Evolutionary conservation across 2,329 filamentous ascomycete species (phyloP), one percentile per base, ranked within the genome.

Genomic region (Colletotrichum sp.): DNA sequence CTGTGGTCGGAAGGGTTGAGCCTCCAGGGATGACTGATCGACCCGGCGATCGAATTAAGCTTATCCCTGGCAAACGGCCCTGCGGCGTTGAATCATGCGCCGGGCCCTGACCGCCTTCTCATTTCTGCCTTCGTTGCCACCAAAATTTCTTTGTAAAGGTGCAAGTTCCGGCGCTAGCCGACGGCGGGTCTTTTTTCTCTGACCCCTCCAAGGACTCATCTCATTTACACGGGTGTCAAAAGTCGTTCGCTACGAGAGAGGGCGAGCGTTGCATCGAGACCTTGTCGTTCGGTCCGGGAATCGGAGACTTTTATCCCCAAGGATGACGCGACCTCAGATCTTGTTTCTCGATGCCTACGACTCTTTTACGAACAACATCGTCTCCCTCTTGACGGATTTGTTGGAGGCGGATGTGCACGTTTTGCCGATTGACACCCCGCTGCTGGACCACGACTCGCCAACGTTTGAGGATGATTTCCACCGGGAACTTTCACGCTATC

Each of bases 291-390:
- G 59, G 29, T 15, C 19, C 22, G 27, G 59, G 66, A 59, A 65
- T 32, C n/a, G 36, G 27, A 19, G 55, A 65, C 6, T 57, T 69
- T 39, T 64, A 25, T 12, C 44, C 57, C 57, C 68, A 62, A 76
- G 74, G 64, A 84, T 84, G 84, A 78, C 74, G 68, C 80, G 80
- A 57, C 82, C 82, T 78, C 87, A 88, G 76, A 94, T 99, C 77
- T 91, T 99, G 78, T 98, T 98, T 86, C 89, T 99, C 79, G 97
- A 99, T 84, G 96, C 96, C 77, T 98, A 98, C 85, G 97, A 99
- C 87, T 98, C 96, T 57, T 99, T 98, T 86, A 95, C 96, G 71
- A 96, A 98, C 86, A 99, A 98, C 86, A 97, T 99, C 81, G 92
- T 98, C 69, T 93, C 95, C 8, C 91, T 98, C 39, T 89, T 99